Evolutionary conservation across 2,329 filamentous ascomycete genomes (phyloP), one percentile per base, ranked within the genome.

Genomic region (Hansfordia pulvinata): DNA sequence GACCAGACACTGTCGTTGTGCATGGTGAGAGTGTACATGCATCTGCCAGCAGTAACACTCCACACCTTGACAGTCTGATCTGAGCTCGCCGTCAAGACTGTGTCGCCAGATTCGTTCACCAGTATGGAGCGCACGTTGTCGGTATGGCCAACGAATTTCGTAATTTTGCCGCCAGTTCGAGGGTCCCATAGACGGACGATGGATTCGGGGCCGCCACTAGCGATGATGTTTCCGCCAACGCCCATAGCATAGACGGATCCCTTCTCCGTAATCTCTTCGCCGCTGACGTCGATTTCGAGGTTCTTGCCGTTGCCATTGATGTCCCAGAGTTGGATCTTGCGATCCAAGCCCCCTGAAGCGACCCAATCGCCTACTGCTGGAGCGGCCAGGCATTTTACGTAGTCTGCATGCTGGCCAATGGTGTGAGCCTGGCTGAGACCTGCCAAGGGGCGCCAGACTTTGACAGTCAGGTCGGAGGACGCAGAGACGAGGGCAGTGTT

Each of bases 1-100:
- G 84, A 92, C 90, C 90, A 98, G 13, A 98, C 83, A 47, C 86
- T 94, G 46, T 93, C 85, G 46, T 93, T 93, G 56, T 98, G 90
- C 90, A 98, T 98, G 29, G 86, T 94, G 41, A 98, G 69, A 1
- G 90, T 98, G 53, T 94, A 84, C 78, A 96, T 88, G 62, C 90
- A 98, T 40, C 90, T 70, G 29, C 90, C 90, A 13, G 85, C 88
- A 8, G 82, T 90, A 40, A 96, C 76, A 38, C 86, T 94, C 90
- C 90, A 98, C 31, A 96, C 74, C 58, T 98, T 98, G 58, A 98
- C 78, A 0, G 90, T 96, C 54, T 93, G 85, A 50, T 98, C 90
- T 2, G 88, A 88, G 40, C 86, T 93, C 10, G 84, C 86, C 1
- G 88, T 93, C 63, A 98, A 71, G 40, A 98, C 82, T 20, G 76